phyloP scores from a whole-genome alignment of 2,329 filamentous ascomycete genomes.

The Diaporthe capsici region DNA sequence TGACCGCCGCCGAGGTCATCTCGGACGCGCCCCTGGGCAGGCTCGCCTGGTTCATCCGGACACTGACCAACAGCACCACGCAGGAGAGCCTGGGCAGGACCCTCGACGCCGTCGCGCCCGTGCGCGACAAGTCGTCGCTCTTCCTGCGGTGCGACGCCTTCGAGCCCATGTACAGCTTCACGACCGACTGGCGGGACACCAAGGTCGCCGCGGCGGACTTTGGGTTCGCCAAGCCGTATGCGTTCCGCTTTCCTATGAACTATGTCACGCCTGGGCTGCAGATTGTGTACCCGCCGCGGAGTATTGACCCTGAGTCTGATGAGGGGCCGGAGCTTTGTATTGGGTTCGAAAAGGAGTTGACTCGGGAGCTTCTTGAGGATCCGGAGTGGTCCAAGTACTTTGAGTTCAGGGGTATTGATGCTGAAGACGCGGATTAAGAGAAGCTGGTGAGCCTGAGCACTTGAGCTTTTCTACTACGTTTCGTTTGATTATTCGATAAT shows the following conservation, averaged over 20 bases:
- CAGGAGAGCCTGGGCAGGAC: slow-evolving; percentile 49
- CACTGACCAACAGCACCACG: slow-evolving; percentile 52
- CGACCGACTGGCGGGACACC: slow-evolving; percentile 54
- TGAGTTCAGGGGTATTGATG: slow-evolving; percentile 53
- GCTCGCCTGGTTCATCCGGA: slow-evolving; percentile 54
- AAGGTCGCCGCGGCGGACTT: slow-evolving; percentile 51
- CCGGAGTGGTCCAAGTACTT: slow-evolving; percentile 54
- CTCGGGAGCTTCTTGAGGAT: slow-evolving; percentile 50
- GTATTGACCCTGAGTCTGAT: slow-evolving; percentile 46
- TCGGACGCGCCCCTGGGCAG: slow-evolving; percentile 52
- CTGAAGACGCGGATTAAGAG: background rate
- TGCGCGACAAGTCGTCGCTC: slow-evolving; percentile 54
- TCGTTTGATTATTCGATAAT: too few relatives aligned
- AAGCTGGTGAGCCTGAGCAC: background rate
- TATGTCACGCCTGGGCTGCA: slow-evolving; percentile 48
- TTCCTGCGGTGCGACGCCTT: slow-evolving; percentile 52
- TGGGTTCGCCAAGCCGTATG: slow-evolving; percentile 52
- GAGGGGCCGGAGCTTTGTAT: slow-evolving; percentile 54
- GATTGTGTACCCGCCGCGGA: slow-evolving; percentile 51
- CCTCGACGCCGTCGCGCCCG: slow-evolving; percentile 50
- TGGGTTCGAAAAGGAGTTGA: slow-evolving; percentile 52
- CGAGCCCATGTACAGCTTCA: slow-evolving; percentile 52
- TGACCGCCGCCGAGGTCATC: slow-evolving; percentile 52
- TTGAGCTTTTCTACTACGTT: background rate
- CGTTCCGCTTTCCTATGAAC: slow-evolving; percentile 52